Percentiles rank a stretch among this genome's conserved stretches.
These are phyloP conservation scores for Cyberlindnera misumaiensis DNA, from an alignment of 805 yeast species.

Conservation along the genomic window DNA sequence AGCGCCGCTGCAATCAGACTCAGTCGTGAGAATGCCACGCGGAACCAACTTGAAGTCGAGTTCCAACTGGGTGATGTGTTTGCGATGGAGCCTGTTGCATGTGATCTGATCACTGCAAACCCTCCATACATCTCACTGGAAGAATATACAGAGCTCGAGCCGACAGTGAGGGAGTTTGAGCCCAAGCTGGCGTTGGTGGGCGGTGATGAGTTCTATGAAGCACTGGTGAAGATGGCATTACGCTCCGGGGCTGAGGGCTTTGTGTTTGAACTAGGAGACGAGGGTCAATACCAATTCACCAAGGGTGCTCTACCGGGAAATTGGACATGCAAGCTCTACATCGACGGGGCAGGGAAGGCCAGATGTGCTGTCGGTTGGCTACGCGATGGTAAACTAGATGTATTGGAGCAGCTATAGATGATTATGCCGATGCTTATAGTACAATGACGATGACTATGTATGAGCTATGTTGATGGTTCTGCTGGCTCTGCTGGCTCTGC, in stretches of 20 bases:
- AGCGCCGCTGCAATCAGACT: slow-evolving; percentile 45
- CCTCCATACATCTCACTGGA: slow-evolving; percentile 76
- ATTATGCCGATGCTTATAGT: too few relatives aligned
- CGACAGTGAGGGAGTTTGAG: slow-evolving; percentile 65
- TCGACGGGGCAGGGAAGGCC: slow-evolving; percentile 45
- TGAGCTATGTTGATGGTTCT: too few relatives aligned
- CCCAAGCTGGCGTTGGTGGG: slow-evolving; percentile 81
- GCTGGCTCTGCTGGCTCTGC: too few relatives aligned
- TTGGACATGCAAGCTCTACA: slow-evolving; percentile 45
- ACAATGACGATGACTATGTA: too few relatives aligned
- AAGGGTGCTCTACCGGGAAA: slow-evolving; percentile 12
- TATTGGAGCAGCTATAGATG: too few relatives aligned
- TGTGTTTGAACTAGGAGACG: slow-evolving; percentile 72
- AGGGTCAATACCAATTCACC: slow-evolving; percentile 46
- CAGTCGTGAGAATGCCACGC: slow-evolving; percentile 37
- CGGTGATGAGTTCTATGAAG: slow-evolving; percentile 59
- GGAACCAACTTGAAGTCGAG: slow-evolving; percentile 9
- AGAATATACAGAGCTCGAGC: slow-evolving; percentile 41
- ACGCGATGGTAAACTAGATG: slow-evolving; percentile 6
- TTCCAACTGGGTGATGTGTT: slow-evolving; percentile 9
- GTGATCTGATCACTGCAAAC: slow-evolving; percentile 57
- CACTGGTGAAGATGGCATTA: slow-evolving; percentile 42
- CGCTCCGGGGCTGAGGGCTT: slow-evolving; percentile 44
- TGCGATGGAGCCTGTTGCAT: slow-evolving; percentile 27
- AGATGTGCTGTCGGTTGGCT: slow-evolving; percentile 65